phyloP scores from a whole-genome alignment of 2,329 filamentous ascomycete species.

The Microascus cirrosus region DNA sequence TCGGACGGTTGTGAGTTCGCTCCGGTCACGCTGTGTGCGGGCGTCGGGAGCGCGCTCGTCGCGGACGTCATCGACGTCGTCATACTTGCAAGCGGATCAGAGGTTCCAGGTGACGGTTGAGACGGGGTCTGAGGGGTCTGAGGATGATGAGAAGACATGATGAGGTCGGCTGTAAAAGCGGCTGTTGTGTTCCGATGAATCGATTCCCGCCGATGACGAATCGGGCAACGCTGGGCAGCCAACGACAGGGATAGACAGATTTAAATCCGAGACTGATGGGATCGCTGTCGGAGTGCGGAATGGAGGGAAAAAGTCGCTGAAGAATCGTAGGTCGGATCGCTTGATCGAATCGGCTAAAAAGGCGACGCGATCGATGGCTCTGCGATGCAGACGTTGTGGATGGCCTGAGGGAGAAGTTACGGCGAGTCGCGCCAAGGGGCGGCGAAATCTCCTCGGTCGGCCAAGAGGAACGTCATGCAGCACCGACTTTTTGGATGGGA shows the following conservation, averaged over 20 bases:
- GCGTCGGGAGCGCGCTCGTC: conserved; percentile 46
- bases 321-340: not conserved
- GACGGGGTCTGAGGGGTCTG: conserved; percentile 58
- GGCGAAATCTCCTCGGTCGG: conserved; percentile 5
- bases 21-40: conserved; percentile 52
- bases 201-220: not conserved
- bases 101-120: conserved; percentile 45
- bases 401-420: not conserved
- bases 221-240: not conserved
- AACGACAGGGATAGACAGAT: not conserved
- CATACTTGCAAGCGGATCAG: conserved; percentile 38
- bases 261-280: not conserved
- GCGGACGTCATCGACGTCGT: conserved; percentile 39
- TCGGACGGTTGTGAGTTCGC: conserved; percentile 32
- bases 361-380: not conserved
- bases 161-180: conserved; percentile 17
- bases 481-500: not conserved
- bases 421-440: conserved; percentile 5
- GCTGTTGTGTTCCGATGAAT: not conserved
- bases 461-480: conserved; percentile 5
- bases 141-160: conserved; percentile 52
- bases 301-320: not conserved
- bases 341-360: not conserved
- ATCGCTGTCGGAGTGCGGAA: not conserved
- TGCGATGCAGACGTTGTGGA: not conserved